Evolutionary conservation across 257 asterid genomes (phyloP).

Genomic region (Catharanthus roseus): DNA sequence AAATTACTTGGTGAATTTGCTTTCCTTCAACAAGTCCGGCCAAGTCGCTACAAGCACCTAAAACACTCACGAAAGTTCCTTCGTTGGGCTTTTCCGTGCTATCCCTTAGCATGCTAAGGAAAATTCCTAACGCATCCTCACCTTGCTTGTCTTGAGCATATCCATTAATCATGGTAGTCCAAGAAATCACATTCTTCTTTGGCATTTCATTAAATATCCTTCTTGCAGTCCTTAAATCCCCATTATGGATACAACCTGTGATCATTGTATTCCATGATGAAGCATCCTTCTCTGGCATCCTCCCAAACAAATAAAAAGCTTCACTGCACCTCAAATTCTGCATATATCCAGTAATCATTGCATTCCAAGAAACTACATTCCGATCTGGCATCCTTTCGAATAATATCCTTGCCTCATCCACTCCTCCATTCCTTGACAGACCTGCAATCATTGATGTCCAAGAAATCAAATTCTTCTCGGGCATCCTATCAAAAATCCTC

Average conservation of each 20-base stretch:
- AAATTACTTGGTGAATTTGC: slow-evolving; percentile 9
- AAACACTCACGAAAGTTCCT: slow-evolving; percentile 4
- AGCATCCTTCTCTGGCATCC: slow-evolving; percentile 8
- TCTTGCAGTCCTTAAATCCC: slow-evolving; percentile 1
- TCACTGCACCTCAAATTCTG: not conserved
- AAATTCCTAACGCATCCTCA: slow-evolving; percentile 3
- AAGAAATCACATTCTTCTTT: slow-evolving; percentile 10
- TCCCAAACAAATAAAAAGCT: slow-evolving; percentile 10
- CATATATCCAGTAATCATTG: slow-evolving; percentile 9
- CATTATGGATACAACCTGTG: not conserved
- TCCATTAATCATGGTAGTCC: slow-evolving; percentile 13
- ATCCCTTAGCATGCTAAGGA: not conserved
- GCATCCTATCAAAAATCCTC: slow-evolving; percentile 1
- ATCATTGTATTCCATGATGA: slow-evolving; percentile 12
- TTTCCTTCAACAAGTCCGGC: slow-evolving; percentile 2
- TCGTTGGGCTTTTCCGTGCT: slow-evolving; percentile 4
- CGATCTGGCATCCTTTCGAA: slow-evolving; percentile 10
- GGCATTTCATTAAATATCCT: not conserved
- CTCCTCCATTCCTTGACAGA: slow-evolving; percentile 1
- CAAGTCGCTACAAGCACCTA: slow-evolving; percentile 11
- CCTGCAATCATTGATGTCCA: slow-evolving; percentile 9
- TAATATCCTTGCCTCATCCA: slow-evolving; percentile 11
- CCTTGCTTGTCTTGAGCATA: slow-evolving; percentile 1
- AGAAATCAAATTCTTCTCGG: slow-evolving; percentile 7
- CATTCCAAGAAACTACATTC: slow-evolving; percentile 10